Percentiles rank a stretch among this genome's conserved stretches.
Evolutionary conservation across 768 basidiomycete genomes (phyloP).

Genomic region (Lyophyllum atratum): DNA sequence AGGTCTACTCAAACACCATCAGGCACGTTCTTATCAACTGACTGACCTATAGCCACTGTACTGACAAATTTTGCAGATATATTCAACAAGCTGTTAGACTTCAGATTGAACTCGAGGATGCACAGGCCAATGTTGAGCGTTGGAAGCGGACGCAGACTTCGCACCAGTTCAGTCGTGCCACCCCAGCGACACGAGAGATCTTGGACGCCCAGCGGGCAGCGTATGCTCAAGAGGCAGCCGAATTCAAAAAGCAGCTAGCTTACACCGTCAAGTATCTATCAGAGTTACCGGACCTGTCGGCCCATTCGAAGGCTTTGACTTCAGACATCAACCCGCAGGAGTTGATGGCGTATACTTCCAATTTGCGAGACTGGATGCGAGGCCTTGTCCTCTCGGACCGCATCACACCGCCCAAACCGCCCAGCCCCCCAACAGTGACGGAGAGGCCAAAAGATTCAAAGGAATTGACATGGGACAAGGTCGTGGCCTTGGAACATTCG

Average conservation of each 20-base stretch:
- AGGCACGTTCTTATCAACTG: conserved; percentile 19
- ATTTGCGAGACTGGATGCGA: conserved; percentile 34
- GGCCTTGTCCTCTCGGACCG: conserved; percentile 18
- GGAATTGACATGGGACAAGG: conserved; percentile 9
- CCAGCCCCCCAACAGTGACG: neutral
- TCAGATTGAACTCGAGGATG: conserved; percentile 23
- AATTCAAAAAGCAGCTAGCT: conserved; percentile 21
- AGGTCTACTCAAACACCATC: conserved; percentile 21
- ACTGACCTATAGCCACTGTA: neutral
- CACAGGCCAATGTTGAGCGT: conserved; percentile 22
- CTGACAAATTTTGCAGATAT: conserved; percentile 20
- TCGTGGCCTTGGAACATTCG: conserved; percentile 4
- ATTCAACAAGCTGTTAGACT: conserved; percentile 28
- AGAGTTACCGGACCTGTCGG: conserved; percentile 26
- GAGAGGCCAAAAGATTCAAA: conserved; percentile 12
- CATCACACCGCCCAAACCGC: neutral
- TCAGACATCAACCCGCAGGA: conserved; percentile 21
- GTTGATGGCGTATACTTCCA: conserved; percentile 26
- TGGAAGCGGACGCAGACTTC: conserved; percentile 34
- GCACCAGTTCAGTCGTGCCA: conserved; percentile 26
- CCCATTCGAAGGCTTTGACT: conserved; percentile 2
- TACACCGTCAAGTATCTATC: conserved; percentile 24
- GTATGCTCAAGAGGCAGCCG: conserved; percentile 17
- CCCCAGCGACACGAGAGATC: conserved; percentile 27
- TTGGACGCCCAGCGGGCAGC: conserved; percentile 22